Evolutionary conservation across 1,139 yeast species (phyloP), one percentile per base, ranked within the genome.

Genomic region (Wickerhamomyces sp.): DNA sequence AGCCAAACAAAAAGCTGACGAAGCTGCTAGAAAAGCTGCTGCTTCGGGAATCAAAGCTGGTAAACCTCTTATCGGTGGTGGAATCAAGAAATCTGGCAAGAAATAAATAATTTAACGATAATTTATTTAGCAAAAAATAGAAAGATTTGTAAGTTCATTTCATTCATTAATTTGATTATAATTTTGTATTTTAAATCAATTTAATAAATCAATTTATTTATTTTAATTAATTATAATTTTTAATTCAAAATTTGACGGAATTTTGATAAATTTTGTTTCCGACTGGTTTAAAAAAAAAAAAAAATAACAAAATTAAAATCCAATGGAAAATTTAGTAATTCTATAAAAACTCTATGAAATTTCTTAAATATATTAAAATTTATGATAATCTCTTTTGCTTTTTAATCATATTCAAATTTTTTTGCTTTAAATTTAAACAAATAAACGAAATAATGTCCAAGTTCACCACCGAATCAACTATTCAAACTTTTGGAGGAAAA

Each of bases 1-100:
- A 72, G 92, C 85, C 58, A 90, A 88, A 74, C 95, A 87, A 69
- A 87, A 82, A 67, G 96, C 95, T 41, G 97, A 87, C 51, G 96
- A 92, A 52, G 87, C 84, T 59, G 96, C 96, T 31, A 81, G 81
- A 66, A 89, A 90, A 68, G 95, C 84, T 42, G 76, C 90, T 83
- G 90, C 94, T 48, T 78, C 82, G 41, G 81, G 85, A 66, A 94
- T 96, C 45, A 72, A 85, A 56, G 78, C 84, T 59, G 96, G 96
- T 49, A 96, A 96, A 39, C 96, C 96, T 35, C 68, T 90, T 54
- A 80, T 81, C 41, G 90, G 95, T 45, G 96, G 96, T 41, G 97
- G 97, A 47, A 89, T 90, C 70, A 90, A 90, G 76, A 90, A 90
- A 79, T 83, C 82, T 54, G 81, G 78, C 46, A 78, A 78, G 74